Conservation (phyloP, 2,329 filamentous ascomycete species). For the Zalaria sp. region DNA sequence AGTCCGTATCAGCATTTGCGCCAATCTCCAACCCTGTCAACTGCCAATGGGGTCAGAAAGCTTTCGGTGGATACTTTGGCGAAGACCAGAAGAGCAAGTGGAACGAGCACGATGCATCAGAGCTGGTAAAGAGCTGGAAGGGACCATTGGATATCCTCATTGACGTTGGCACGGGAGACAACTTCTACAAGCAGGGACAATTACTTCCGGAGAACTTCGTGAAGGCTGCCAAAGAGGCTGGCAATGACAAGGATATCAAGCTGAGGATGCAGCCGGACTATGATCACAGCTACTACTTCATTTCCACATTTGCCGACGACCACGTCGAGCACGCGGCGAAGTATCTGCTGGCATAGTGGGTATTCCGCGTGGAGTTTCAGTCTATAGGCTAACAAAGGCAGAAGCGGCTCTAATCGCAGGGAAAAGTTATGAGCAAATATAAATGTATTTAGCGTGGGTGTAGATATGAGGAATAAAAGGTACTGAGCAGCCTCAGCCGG, state of each 20-base stretch:
- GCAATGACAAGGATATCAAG: constrained; percentile 54
- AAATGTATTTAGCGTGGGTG: too few species aligned
- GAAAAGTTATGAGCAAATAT: not conserved
- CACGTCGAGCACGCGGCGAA: constrained; percentile 88
- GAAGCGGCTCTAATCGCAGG: not conserved
- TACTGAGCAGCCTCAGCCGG: too few species aligned
- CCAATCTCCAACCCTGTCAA: constrained; percentile 76
- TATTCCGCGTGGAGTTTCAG: too few species aligned
- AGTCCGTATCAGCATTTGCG: constrained; percentile 77
- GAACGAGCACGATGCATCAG: constrained; percentile 83
- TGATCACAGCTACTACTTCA: constrained; percentile 96
- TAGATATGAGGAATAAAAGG: too few species aligned
- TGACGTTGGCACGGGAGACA: constrained; percentile 85
- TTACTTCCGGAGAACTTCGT: constrained; percentile 88
- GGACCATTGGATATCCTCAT: constrained; percentile 64
- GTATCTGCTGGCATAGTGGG: constrained; percentile 49
- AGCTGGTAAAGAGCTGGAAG: constrained; percentile 67
- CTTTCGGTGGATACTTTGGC: constrained; percentile 82
- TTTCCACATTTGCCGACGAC: constrained; percentile 78
- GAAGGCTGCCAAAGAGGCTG: constrained; percentile 61
- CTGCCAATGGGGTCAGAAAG: constrained; percentile 92
- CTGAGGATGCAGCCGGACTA: constrained; percentile 82
- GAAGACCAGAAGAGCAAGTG: constrained; percentile 57
- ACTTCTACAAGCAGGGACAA: constrained; percentile 92
- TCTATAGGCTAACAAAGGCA: not conserved